Base-by-base conservation (phyloP, 2,329 filamentous ascomycete genomes). In the Chaetothyriales sp. region DNA sequence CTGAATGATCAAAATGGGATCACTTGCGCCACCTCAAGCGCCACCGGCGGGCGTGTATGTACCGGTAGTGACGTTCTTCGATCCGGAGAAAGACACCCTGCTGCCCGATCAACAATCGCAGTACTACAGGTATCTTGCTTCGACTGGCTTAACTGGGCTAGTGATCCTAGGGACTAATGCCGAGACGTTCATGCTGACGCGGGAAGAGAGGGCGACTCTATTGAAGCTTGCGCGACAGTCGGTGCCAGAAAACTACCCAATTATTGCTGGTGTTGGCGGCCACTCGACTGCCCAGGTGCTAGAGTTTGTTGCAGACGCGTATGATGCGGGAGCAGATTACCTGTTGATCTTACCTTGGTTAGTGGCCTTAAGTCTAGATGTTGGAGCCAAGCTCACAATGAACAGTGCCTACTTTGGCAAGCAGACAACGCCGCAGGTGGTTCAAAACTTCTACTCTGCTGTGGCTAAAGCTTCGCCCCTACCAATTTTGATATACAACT, bases 401-500 rank as follows among this genome's bases (percentile, higher is more conserved):
- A 37, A 37, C 29, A 51, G 52, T 1, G 80, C 74, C 4, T 84
- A 84, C 66, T 84, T 83, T 61, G 78, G 77, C 58, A 82, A 81
- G 64, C 74, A 76, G 13, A 82, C 78, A 2, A 77, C 74, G 3
- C 70, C 73, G 18, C 69, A 67, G 10, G 77, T 83, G 20, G 69
- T 84, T 25, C 73, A 76, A 60, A 67, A 69, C 47, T 85, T 84
- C 69, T 84, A 75, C 60, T 66, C 67, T 46, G 74, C 82, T 28
- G 69, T 84, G 2, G 77, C 78, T 0, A 64, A 65, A n/a, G 65
- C 69, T 48, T 71, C 70, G 1, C 66, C 73, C 1, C 64, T 85
- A 2, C 80, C 80, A 0, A 69, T 84, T 29, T 73, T 85, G 43
- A 66, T 85, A 13, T 83, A 84, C 66, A 84, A 85, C 65, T 85